Conservation (phyloP, 768 basidiomycete genomes). For the Hygrophorus russula region DNA sequence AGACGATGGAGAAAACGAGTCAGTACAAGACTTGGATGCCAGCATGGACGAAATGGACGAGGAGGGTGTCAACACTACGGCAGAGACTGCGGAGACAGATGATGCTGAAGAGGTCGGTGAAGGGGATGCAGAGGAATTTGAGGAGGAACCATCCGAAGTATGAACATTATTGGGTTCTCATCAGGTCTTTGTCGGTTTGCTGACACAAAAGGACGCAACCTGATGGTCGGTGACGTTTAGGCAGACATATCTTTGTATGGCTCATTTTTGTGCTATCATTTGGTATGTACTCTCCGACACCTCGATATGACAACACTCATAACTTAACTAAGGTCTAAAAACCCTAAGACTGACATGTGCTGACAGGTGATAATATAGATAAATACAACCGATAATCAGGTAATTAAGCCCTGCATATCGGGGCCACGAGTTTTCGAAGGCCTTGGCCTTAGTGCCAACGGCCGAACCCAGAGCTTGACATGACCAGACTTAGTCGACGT, state of each 20-base stretch:
- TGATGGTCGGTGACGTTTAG: neutral
- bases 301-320: too few relatives aligned
- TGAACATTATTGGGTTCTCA: conserved; percentile 4
- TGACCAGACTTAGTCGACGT: conserved; percentile 71
- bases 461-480: conserved; percentile 79
- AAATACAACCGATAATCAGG: neutral
- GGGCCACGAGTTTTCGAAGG: conserved; percentile 13
- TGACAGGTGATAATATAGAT: too few relatives aligned
- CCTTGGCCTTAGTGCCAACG: conserved; percentile 40
- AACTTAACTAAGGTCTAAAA: too few relatives aligned
- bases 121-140: conserved; percentile 40
- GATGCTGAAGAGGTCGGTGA: conserved; percentile 31
- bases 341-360: too few relatives aligned
- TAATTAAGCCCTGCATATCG: neutral
- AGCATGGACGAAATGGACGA: conserved; percentile 50
- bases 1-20: conserved; percentile 39
- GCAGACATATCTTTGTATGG: too few relatives aligned
- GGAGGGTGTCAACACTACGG: conserved; percentile 26
- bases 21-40: conserved; percentile 47
- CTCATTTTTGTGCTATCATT: too few relatives aligned
- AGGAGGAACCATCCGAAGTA: conserved; percentile 32
- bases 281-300: too few relatives aligned
- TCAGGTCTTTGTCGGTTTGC: neutral
- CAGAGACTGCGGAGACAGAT: conserved; percentile 30
- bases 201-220: neutral